Evolutionary conservation across 2,329 filamentous ascomycete species (phyloP), one percentile per base, ranked within the genome.

Genomic region (Sclerotiophoma versabilis): DNA sequence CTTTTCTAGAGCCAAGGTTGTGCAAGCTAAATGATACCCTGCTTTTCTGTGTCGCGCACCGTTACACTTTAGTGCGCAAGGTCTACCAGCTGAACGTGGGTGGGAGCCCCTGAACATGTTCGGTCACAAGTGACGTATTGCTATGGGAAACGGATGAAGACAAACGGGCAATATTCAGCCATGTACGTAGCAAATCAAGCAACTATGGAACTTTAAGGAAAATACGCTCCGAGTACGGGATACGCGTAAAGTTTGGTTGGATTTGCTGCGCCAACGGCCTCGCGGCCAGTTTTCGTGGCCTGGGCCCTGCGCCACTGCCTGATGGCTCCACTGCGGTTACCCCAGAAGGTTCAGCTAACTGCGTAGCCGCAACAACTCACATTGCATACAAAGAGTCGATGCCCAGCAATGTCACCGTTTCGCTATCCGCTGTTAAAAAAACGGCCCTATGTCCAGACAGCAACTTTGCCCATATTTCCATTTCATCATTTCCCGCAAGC

Each of bases 1-100:
- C 51, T 73, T 34, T 42, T 70, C 15, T 73, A 49, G 47, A 26
- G 14, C 10, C 8, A 8, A 14, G 8, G 14, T 37, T n/a, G 22
- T 6, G 23, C 8, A 17, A 41, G 10, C n/a, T n/a, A n/a, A n/a
- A n/a, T n/a, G n/a, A n/a, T n/a, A n/a, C n/a, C n/a, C 43, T 23
- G 10, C 11, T 27, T 8, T 19, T 9, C 4, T 29, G 17, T 12
- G 12, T 36, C 14, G 29, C 25, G 14, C 25, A 17, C 12, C 14
- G 20, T 7, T 12, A 20, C 23, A 4, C 12, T 19, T 15, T 32
- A 22, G 6, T 19, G 15, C 12, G 37, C 46, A 26, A 26, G n/a
- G 36, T 22, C 20, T 22, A 22, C 22, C 22, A 26, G 26, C n/a
- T 48, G 26, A 9, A n/a, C 25, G 14, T 23, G 20, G 20, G 26